Percentiles rank a stretch among this genome's conserved stretches.
Evolutionary conservation across 352 stramenopile species (phyloP).

Genomic region (Phytophthora pistaciae): DNA sequence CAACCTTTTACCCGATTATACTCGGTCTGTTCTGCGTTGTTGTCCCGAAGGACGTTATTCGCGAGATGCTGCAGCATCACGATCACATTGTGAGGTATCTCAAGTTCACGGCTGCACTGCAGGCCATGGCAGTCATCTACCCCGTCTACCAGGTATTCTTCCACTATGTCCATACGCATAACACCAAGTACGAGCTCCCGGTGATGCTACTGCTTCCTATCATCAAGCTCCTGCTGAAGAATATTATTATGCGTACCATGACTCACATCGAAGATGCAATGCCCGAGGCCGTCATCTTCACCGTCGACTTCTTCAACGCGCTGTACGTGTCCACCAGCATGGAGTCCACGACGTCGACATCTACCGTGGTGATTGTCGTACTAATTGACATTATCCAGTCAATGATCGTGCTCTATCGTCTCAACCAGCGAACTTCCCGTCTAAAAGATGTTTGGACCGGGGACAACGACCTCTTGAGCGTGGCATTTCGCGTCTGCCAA

Average conservation of each 20-base stretch:
- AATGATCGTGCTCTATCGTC: constrained; percentile 3
- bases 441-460: background rate
- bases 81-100: constrained; percentile 2
- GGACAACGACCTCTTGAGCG: background rate
- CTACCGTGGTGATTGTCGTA: constrained; percentile 21
- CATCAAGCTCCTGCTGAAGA: constrained; percentile 25
- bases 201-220: constrained; percentile 14
- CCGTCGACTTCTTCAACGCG: constrained; percentile 29
- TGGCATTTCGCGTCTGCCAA: background rate
- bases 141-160: constrained; percentile 5
- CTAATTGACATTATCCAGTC: constrained; percentile 22
- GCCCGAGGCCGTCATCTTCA: constrained; percentile 36
- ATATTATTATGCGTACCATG: constrained; percentile 9
- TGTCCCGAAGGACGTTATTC: background rate
- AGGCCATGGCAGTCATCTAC: constrained; percentile 9
- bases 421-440: background rate
- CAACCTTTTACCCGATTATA: constrained; percentile 1
- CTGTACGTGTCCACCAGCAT: constrained; percentile 24
- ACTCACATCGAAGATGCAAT: constrained; percentile 24
- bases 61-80: constrained; percentile 8
- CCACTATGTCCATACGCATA: background rate
- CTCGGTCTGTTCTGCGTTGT: background rate
- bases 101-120: background rate
- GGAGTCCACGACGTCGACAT: constrained; percentile 19
- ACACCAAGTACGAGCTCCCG: constrained; percentile 6